phyloP scores from a whole-genome alignment of 805 yeast genomes.

The Grigorovia humatica region DNA sequence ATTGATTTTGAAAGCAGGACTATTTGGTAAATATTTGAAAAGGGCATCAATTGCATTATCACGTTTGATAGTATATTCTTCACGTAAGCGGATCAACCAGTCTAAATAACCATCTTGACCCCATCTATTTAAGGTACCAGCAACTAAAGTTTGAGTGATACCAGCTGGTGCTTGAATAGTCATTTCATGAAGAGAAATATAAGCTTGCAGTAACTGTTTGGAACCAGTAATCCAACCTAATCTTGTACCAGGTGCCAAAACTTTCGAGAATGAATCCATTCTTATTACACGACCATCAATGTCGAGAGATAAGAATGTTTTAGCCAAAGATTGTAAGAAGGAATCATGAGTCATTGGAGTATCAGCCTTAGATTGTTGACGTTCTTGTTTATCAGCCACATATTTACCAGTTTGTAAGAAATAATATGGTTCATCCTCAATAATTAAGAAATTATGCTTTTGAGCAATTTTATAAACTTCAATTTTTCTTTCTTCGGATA shows the following conservation, averaged over 20 bases:
- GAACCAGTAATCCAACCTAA: slow-evolving; percentile 85
- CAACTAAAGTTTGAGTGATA: slow-evolving; percentile 58
- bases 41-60: slow-evolving; percentile 77
- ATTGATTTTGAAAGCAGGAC: slow-evolving; percentile 27
- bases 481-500: slow-evolving; percentile 65
- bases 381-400: slow-evolving; percentile 34
- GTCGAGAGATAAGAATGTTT: slow-evolving; percentile 67
- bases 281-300: slow-evolving; percentile 83
- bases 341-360: slow-evolving; percentile 42
- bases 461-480: slow-evolving; percentile 68
- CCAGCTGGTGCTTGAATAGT: slow-evolving; percentile 76
- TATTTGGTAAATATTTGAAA: slow-evolving; percentile 37
- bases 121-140: slow-evolving; percentile 73
- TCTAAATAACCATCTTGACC: slow-evolving; percentile 82
- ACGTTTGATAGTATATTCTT: slow-evolving; percentile 79
- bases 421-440: slow-evolving; percentile 97
- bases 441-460: slow-evolving; percentile 73
- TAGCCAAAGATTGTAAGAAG: slow-evolving; percentile 56
- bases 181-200: slow-evolving; percentile 66
- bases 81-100: slow-evolving; percentile 79
- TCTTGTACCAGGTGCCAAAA: slow-evolving; percentile 84
- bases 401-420: slow-evolving; percentile 88
- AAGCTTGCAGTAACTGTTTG: slow-evolving; percentile 49
- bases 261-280: slow-evolving; percentile 84
- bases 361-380: slow-evolving; percentile 12